Percentiles rank a stretch among this genome's conserved stretches.
Evolutionary conservation across 2,329 filamentous ascomycete genomes (phyloP).

Genomic region (Sarocladiaceae sp.): DNA sequence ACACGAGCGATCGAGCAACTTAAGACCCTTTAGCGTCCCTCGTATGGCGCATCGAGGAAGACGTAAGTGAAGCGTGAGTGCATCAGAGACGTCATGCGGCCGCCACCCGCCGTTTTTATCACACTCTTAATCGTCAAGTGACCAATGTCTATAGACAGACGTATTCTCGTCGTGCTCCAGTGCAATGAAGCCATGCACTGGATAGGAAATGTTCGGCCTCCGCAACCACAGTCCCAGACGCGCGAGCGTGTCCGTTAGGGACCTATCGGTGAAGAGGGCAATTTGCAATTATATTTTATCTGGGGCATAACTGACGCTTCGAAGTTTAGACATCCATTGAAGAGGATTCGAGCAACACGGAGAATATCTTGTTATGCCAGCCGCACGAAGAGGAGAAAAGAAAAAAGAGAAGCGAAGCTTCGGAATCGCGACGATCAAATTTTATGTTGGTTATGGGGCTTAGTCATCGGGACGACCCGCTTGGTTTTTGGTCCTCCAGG

Average conservation of each 20-base stretch:
- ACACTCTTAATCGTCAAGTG: too few species aligned
- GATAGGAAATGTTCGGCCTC: slow-evolving; percentile 48
- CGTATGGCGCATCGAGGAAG: too few species aligned
- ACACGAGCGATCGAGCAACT: neutral
- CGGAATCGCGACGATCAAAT: slow-evolving; percentile 19
- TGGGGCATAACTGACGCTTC: slow-evolving; percentile 77
- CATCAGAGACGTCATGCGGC: neutral
- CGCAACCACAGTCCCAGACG: slow-evolving; percentile 21
- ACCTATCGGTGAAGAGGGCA: slow-evolving; percentile 46
- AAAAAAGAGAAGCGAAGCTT: slow-evolving; percentile 34
- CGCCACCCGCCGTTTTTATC: too few species aligned
- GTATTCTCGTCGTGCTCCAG: too few species aligned
- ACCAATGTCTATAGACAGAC: too few species aligned
- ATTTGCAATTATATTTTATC: slow-evolving; percentile 75
- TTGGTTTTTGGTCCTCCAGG: too few species aligned
- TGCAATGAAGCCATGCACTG: too few species aligned
- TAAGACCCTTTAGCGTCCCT: neutral
- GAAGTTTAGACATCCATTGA: slow-evolving; percentile 44
- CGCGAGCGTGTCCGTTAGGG: slow-evolving; percentile 3
- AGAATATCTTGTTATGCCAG: slow-evolving; percentile 66
- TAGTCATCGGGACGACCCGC: too few species aligned
- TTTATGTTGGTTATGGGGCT: slow-evolving; percentile 23
- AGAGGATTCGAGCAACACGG: slow-evolving; percentile 75
- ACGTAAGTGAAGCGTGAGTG: too few species aligned
- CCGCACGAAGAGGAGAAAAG: slow-evolving; percentile 71